phyloP scores from a whole-genome alignment of 2,329 filamentous ascomycete genomes.

The Trichoderma sp. region DNA sequence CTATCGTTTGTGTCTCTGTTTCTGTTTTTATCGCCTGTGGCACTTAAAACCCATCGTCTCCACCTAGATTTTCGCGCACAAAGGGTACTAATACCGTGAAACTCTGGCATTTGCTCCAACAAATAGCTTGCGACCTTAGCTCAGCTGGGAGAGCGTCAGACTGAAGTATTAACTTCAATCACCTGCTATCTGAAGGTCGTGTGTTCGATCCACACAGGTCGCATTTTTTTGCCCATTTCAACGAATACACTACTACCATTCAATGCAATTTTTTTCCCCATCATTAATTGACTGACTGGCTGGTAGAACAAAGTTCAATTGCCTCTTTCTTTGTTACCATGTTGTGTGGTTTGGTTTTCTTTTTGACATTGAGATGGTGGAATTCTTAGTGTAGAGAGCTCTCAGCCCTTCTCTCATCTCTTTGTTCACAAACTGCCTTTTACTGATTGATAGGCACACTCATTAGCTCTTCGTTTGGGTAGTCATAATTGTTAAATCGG shows the following conservation, averaged over 20 bases:
- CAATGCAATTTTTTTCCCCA: background rate
- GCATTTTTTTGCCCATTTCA: conserved; percentile 22
- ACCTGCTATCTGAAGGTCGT: conserved; percentile 31
- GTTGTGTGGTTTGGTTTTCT: no score
- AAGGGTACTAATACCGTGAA: background rate
- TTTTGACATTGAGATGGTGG: background rate
- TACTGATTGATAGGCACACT: background rate
- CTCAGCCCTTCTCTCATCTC: background rate
- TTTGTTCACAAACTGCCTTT: background rate
- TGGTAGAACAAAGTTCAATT: background rate
- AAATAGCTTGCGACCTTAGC: conserved; percentile 28
- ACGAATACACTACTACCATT: background rate
- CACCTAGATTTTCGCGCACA: background rate
- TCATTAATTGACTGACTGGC: no score
- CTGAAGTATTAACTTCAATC: conserved; percentile 29
- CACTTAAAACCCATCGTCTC: background rate
- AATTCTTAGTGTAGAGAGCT: background rate
- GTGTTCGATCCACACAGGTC: conserved; percentile 32
- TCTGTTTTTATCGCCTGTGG: background rate
- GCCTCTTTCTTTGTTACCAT: background rate
- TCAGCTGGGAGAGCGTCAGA: conserved; percentile 32
- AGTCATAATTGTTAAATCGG: background rate
- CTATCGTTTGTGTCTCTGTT: background rate
- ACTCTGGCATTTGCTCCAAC: background rate
- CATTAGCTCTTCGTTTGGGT: background rate